Evolutionary conservation across 23 red algal genomes (phyloP), one percentile per base, ranked within the genome.

Genomic region (Gracilaria gracilis): DNA sequence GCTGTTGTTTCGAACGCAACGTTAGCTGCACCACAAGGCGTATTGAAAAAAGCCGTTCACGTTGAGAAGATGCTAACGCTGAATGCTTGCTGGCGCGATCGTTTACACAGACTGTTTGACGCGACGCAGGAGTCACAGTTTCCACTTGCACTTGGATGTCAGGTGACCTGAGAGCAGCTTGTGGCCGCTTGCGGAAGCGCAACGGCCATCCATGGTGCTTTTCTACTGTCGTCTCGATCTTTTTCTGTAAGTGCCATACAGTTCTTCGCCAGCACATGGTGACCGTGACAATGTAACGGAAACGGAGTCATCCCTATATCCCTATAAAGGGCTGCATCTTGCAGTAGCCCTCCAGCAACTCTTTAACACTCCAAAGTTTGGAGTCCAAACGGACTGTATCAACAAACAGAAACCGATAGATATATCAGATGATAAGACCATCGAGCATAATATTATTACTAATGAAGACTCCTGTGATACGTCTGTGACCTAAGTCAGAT

Each of bases 241-340:
- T 6, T 20, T 55, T 15, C 12, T 48, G 2, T 15, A 55, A 55
- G 51, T 20, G 51, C 51, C 51, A 55, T 55, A 1, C n/a, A n/a
- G n/a, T n/a, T n/a, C 42, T 46, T 46, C 42, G 42, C 4, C 4
- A 11, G 42, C 42, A 46, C 2, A 24, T 29, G n/a, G 59, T 62
- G 59, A 62, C 59, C 27, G 59, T 62, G 59, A 62, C 59, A 62
- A 31, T 12, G 5, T 62, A 62, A 62, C 59, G 59, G 59, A 62
- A 55, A 19, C 14, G 51, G 16, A 20, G 8, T 2, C 51, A 55
- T n/a, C n/a, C n/a, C n/a, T n/a, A 46, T 4, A 11, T 46, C 51
- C 5, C 7, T 48, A 20, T 9, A 55, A 55, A 55, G 51, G 51
- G 51, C 16, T 55, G 19, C 51, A 55, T 1, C 17, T 15, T 55